Percentiles rank a stretch among this genome's conserved stretches.
Conservation (phyloP, 2,329 filamentous ascomycete species). For the Aspergillus amoenus region DNA sequence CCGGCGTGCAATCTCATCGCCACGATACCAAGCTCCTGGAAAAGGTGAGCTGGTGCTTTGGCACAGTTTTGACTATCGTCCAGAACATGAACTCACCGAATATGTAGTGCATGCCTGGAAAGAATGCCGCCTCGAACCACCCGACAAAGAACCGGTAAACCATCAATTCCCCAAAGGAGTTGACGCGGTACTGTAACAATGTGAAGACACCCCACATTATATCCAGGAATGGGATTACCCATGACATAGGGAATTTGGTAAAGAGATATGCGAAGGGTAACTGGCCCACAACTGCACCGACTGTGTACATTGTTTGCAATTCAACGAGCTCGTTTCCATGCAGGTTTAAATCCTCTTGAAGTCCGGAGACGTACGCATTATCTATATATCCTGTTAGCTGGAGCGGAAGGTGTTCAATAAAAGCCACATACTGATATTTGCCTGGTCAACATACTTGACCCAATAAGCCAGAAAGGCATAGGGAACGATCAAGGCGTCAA, state of each 20-base stretch:
- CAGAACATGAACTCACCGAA: constrained; percentile 23
- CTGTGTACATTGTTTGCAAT: constrained; percentile 54
- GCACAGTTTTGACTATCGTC: neutral
- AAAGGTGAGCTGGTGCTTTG: neutral
- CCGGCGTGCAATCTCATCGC: constrained; percentile 49
- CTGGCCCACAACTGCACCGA: constrained; percentile 53
- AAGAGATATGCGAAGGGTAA: constrained; percentile 56
- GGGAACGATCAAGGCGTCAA: constrained; percentile 57
- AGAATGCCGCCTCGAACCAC: constrained; percentile 51
- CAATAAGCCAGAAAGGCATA: constrained; percentile 58
- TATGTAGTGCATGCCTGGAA: constrained; percentile 39
- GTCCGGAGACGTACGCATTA: constrained; percentile 56
- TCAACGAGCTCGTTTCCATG: constrained; percentile 56
- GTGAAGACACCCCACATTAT: constrained; percentile 59
- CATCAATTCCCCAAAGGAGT: constrained; percentile 51
- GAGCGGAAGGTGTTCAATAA: neutral
- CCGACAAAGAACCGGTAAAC: constrained; percentile 57
- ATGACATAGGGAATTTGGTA: constrained; percentile 48
- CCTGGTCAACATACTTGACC: constrained; percentile 58
- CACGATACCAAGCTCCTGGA: constrained; percentile 49
- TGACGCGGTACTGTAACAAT: constrained; percentile 54
- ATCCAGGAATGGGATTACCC: constrained; percentile 53
- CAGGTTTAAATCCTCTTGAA: constrained; percentile 54
- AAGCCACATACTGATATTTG: constrained; percentile 50
- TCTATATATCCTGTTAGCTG: constrained; percentile 31